phyloP scores from a whole-genome alignment of 257 asterid species.

The Ajuga chamaepitys region DNA sequence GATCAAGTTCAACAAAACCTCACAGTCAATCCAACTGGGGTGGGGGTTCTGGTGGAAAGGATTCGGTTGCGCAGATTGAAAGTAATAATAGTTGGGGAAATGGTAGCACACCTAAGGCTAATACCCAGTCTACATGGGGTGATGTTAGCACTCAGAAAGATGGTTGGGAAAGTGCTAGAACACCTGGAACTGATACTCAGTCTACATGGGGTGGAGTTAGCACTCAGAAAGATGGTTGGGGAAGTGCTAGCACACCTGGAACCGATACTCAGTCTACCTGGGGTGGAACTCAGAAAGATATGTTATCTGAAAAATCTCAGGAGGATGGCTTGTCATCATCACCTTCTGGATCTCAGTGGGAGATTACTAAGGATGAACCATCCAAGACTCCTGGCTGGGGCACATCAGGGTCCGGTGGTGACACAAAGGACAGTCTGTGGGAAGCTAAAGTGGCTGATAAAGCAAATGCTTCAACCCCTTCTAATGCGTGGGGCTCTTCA shows the following conservation, averaged over 20 bases:
- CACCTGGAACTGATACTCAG: neutral
- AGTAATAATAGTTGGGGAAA: neutral
- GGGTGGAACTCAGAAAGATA: conserved; percentile 14
- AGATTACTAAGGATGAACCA: conserved; percentile 15
- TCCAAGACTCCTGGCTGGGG: conserved; percentile 21
- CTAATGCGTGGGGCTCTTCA: conserved; percentile 36
- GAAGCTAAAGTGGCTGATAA: conserved; percentile 23
- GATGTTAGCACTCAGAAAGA: neutral
- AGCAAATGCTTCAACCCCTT: conserved; percentile 20
- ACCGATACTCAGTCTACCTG: conserved; percentile 21
- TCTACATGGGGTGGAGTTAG: neutral
- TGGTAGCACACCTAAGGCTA: neutral
- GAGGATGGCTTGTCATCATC: conserved; percentile 13
- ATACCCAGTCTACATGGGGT: neutral
- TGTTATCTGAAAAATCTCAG: conserved; percentile 7
- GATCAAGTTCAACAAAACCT: conserved; percentile 5
- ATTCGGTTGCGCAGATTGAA: conserved; percentile 9
- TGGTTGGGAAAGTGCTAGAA: neutral
- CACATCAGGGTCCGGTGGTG: conserved; percentile 13
- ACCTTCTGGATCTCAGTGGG: conserved; percentile 16
- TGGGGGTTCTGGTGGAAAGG: conserved; percentile 18
- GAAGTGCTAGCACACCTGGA: conserved; percentile 1
- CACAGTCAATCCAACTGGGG: conserved; percentile 22
- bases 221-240: conserved; percentile 9
- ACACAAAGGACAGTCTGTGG: conserved; percentile 16